Conservation (phyloP, 768 basidiomycete species). For the Lanmaoa rubissima region DNA sequence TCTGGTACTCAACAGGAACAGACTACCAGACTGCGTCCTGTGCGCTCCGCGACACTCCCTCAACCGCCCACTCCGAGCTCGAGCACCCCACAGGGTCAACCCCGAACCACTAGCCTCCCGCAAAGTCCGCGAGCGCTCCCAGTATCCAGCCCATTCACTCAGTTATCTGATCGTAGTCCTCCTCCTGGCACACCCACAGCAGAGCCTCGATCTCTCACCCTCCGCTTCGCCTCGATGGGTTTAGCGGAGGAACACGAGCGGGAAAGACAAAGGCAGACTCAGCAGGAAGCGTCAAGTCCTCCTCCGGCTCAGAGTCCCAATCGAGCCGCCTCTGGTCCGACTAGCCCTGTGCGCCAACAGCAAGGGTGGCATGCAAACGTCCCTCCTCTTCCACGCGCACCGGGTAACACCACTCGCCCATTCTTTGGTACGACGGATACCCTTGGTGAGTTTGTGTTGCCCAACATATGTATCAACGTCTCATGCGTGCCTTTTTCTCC, state of each 20-base stretch:
- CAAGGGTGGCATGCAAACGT: constrained; percentile 24
- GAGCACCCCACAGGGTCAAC: neutral
- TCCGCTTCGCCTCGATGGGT: constrained; percentile 33
- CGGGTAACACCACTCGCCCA: constrained; percentile 13
- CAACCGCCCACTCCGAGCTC: constrained; percentile 13
- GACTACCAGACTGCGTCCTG: constrained; percentile 3
- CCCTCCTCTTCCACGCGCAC: constrained; percentile 31
- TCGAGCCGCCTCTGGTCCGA: constrained; percentile 4
- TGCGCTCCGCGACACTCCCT: constrained; percentile 26
- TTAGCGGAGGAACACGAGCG: constrained; percentile 23
- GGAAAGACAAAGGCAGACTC: constrained; percentile 14
- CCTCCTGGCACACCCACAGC: neutral
- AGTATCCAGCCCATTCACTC: constrained; percentile 2
- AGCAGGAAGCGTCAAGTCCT: constrained; percentile 1
- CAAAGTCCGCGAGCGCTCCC: constrained; percentile 13
- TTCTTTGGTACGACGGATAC: constrained; percentile 13
- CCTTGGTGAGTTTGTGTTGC: constrained; percentile 12
- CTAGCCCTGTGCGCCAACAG: constrained; percentile 18
- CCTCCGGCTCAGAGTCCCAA: constrained; percentile 12
- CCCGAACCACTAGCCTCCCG: neutral
- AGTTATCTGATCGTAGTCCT: constrained; percentile 7
- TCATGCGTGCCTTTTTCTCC: constrained; percentile 2
- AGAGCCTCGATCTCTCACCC: constrained; percentile 29
- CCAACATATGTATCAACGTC: neutral
- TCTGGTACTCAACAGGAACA: constrained; percentile 4